Base-by-base conservation (phyloP, 768 basidiomycete species). In the Infundibulicybe gibba region DNA sequence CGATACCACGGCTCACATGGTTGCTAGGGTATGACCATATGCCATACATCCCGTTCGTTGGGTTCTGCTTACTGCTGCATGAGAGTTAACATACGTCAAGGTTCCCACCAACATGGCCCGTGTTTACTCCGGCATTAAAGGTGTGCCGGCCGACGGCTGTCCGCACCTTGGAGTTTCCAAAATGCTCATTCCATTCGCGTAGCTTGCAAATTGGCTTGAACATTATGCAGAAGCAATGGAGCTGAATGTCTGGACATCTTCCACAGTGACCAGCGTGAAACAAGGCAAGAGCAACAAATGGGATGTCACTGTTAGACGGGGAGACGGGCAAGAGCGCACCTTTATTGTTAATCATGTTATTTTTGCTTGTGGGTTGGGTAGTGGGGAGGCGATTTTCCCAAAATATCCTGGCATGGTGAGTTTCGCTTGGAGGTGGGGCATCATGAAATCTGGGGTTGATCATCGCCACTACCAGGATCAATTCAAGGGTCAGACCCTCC, bases 31-130 rank as follows among this genome's bases (percentile, higher is more conserved):
- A 57, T 56, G 61, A 64, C 44, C 62, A 68, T 40, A 54, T 65
- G 56, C 76, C 80, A 5, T 77, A 83, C 55, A 48, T 84, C n/a
- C 75, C 72, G 75, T 77, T 52, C 48, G 74, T 63, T 25, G 25
- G 25, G 8, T 25, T 25, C 8, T 25, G 8, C 8, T 25, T 25
- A 8, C 35, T 43, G 19, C 16, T 12, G 12, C 20, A 40, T 8
- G 5, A 6, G 15, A 33, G 10, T 16, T 17, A 10, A 16, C 3
- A 13, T n/a, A 30, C 20, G 16, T 19, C 19, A 30, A 34, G 79
- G 17, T 25, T 25, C 25, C 25, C 25, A 25, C 25, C 25, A 8
- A 25, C 25, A 25, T 25, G 25, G 25, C 25, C 25, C 8, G 25
- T 8, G 25, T 25, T 4, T 8, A 25, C 25, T 25, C 25, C 25